Evolutionary conservation across 2,329 filamentous ascomycete genomes (phyloP).

Genomic region (Claviceps maximensis): DNA sequence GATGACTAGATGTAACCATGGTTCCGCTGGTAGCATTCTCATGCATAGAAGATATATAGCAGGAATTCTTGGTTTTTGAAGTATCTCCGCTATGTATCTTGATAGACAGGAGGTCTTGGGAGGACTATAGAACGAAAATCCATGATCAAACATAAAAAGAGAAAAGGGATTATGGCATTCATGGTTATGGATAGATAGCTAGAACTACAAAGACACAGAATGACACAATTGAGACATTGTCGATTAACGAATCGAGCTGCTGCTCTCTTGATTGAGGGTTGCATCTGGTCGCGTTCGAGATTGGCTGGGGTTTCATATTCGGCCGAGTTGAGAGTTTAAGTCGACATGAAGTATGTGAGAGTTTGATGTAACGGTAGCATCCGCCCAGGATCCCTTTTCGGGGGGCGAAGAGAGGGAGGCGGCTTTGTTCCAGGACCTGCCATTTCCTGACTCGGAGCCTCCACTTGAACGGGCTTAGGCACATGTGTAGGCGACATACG

Average conservation of each 20-base stretch:
- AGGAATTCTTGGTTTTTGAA: too few relatives aligned
- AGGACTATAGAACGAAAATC: too few relatives aligned
- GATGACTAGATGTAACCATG: not conserved
- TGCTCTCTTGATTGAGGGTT: not conserved
- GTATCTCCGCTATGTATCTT: too few relatives aligned
- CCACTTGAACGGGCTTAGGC: too few relatives aligned
- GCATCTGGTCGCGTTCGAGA: not conserved
- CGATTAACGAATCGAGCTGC: not conserved
- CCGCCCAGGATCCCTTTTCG: not conserved
- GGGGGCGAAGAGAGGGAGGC: not conserved
- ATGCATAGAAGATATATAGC: too few relatives aligned
- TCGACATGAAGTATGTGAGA: not conserved
- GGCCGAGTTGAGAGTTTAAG: not conserved
- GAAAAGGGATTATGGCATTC: not conserved
- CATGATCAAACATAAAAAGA: not conserved
- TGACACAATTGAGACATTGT: not conserved
- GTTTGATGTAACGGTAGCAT: not conserved
- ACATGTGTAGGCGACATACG: too few relatives aligned
- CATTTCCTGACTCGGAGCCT: not conserved
- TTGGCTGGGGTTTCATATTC: not conserved
- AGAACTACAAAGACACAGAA: not conserved
- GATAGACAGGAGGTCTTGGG: too few relatives aligned
- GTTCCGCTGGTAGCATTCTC: too few relatives aligned
- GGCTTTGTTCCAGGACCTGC: not conserved
- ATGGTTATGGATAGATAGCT: conserved; percentile 1